Evolutionary conservation across 1,284 basidiomycete genomes (phyloP).

Genomic region (Melanopsichium pennsylvanicum): DNA sequence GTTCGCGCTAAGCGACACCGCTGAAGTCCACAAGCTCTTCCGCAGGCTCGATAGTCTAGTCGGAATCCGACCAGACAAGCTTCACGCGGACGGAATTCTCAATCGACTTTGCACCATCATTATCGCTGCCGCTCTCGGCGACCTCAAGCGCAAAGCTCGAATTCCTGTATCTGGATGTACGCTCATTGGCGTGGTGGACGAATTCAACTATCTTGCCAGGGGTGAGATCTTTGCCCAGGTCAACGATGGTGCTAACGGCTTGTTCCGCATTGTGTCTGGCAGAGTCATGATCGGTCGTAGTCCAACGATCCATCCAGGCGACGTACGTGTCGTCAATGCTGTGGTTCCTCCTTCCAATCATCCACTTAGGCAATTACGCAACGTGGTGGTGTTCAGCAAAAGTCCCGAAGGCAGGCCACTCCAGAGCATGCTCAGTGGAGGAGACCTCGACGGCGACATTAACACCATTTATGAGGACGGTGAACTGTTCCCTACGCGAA

Average conservation of each 20-base stretch:
- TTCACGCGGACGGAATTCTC: constrained; percentile 12
- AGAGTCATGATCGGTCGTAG: constrained; percentile 39
- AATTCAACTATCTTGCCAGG: constrained; percentile 22
- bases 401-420: constrained; percentile 18
- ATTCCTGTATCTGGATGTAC: constrained; percentile 21
- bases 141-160: constrained; percentile 34
- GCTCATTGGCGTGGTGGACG: constrained; percentile 40
- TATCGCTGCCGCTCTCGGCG: constrained; percentile 29
- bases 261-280: constrained; percentile 21
- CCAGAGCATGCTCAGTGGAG: constrained; percentile 40
- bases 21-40: constrained; percentile 22
- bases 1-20: constrained; percentile 22
- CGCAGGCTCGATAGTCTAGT: constrained; percentile 8
- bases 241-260: constrained; percentile 6
- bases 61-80: constrained; percentile 14
- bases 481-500: constrained; percentile 69
- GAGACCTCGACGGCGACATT: constrained; percentile 46
- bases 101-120: constrained; percentile 23
- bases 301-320: constrained; percentile 47
- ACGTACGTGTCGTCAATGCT: constrained; percentile 35
- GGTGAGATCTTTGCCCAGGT: constrained; percentile 43
- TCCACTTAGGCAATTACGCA: constrained; percentile 36
- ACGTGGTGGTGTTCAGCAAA: constrained; percentile 43
- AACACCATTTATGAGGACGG: constrained; percentile 68
- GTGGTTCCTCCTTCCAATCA: constrained; percentile 26